Evolutionary conservation across 176 grass and related monocot genomes (phyloP), one percentile per base, ranked within the genome.

Genomic region (Cymbopogon citratus): DNA sequence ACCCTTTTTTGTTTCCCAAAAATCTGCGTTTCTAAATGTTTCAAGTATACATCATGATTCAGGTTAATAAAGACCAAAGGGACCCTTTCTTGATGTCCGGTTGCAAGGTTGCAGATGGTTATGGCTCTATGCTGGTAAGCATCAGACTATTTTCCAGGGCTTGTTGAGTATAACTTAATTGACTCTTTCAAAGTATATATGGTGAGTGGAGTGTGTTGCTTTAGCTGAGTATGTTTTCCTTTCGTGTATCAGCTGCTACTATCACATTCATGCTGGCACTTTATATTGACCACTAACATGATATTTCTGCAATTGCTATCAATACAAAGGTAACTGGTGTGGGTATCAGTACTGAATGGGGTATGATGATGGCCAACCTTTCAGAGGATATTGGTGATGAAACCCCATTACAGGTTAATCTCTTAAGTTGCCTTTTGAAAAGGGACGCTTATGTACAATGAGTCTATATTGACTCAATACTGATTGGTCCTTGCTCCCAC

Each of bases 21-120:
- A 82, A 60, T 25, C 5, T 82, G 14, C 16, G 8, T 49, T 75
- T 33, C 21, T 66, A 66, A 62, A 62, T 45, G 3, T 52, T 73
- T 79, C 36, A 70, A 41, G 2, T 12, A 41, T 41, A 41, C 25
- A 43, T 76, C 19, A 65, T 81, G 19, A 61, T 63, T 63, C 84
- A 98, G 92, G 90, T 98, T 71, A 85, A 81, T 60, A 98, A 95
- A 56, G 90, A 98, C 81, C 87, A 93, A 87, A 95, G 59, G 40
- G 78, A 78, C 23, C 90, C 95, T 9, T 98, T 98, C 88, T 86
- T 98, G 62, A 93, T 98, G 92, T 95, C 95, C 66, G 92, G 92
- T 77, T 98, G 95, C 84, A 98, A 98, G 66, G 92, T 95, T 89
- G 92, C 92, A 60, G 87, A 93, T 90, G 95, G 95, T 52, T 95